These are phyloP conservation scores for Plectosphaerella cucumerina DNA, from an alignment of 2,329 filamentous ascomycete genomes.

Conservation along the genomic window DNA sequence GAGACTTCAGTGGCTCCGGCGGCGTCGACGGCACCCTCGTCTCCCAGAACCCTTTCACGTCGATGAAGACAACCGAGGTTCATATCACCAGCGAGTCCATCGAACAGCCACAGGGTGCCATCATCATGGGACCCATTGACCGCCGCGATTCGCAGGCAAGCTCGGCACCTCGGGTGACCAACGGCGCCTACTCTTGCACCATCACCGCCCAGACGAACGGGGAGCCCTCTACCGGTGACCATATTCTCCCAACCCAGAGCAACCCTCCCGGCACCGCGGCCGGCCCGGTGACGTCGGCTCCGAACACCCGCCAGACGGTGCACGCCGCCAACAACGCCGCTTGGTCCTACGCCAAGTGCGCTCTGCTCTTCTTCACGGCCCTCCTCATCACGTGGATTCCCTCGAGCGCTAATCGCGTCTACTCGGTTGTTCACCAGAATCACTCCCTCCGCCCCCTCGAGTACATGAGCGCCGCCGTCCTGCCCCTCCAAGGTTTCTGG, in stretches of 20 bases:
- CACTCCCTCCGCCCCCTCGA: constrained; percentile 56
- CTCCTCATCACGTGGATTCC: constrained; percentile 73
- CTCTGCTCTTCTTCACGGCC: constrained; percentile 67
- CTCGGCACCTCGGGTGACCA: constrained; percentile 1
- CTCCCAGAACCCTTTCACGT: constrained; percentile 31
- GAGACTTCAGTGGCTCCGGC: constrained; percentile 46
- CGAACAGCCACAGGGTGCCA: constrained; percentile 18
- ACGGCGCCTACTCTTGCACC: constrained; percentile 36
- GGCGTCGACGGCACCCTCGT: constrained; percentile 11
- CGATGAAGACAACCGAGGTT: constrained; percentile 60
- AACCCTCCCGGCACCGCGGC: constrained; percentile 8
- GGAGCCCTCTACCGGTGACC: constrained; percentile 17
- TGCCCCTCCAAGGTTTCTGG: constrained; percentile 82
- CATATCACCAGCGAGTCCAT: constrained; percentile 52
- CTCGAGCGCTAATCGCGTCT: constrained; percentile 73
- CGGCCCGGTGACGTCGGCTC: constrained; percentile 16
- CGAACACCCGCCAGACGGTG: constrained; percentile 28
- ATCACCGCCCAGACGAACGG: constrained; percentile 32
- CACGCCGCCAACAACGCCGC: constrained; percentile 58
- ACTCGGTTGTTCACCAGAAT: constrained; percentile 57
- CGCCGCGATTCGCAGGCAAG: constrained; percentile 15
- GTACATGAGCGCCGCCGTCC: constrained; percentile 66
- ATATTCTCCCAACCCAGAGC: constrained; percentile 21
- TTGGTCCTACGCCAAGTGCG: constrained; percentile 67
- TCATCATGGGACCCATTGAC: constrained; percentile 27